Percentiles rank a stretch among this genome's conserved stretches.
phyloP scores from a whole-genome alignment of 2,329 filamentous ascomycete genomes.

The Hypoxylon sp. region DNA sequence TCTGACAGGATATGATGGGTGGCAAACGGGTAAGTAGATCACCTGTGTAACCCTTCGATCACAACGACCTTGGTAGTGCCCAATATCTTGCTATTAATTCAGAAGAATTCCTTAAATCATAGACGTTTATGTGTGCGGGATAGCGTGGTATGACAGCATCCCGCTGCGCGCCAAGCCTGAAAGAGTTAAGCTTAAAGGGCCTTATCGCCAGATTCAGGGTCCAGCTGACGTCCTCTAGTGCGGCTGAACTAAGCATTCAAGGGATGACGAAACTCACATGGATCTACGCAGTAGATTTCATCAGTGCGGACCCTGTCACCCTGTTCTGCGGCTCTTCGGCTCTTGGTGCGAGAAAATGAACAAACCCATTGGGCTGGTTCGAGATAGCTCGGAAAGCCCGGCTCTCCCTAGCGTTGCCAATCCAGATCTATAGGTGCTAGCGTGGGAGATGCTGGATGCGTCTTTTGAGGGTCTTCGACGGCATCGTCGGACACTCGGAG shows the following conservation, averaged over 20 bases:
- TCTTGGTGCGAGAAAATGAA: slow-evolving; percentile 20
- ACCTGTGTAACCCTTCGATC: slow-evolving; percentile 23
- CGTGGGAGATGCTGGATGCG: slow-evolving; percentile 10
- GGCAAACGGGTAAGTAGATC: slow-evolving; percentile 10
- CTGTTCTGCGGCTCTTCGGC: slow-evolving; percentile 37
- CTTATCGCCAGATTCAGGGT: slow-evolving; percentile 15
- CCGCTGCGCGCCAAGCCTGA: slow-evolving; percentile 24
- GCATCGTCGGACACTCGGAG: slow-evolving; percentile 38
- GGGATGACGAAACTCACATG: slow-evolving; percentile 36
- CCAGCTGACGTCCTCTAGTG: slow-evolving; percentile 39
- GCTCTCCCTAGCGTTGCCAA: slow-evolving; percentile 22
- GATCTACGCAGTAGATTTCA: slow-evolving; percentile 34
- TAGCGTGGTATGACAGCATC: slow-evolving; percentile 38
- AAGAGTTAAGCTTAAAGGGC: slow-evolving; percentile 26
- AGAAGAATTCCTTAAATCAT: slow-evolving; percentile 27
- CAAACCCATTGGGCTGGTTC: slow-evolving; percentile 22
- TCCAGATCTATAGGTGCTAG: slow-evolving; percentile 31
- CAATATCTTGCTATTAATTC: slow-evolving; percentile 5
- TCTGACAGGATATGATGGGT: slow-evolving; percentile 12
- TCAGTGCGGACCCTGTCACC: slow-evolving; percentile 34
- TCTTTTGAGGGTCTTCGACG: slow-evolving; percentile 20
- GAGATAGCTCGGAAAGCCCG: slow-evolving; percentile 29
- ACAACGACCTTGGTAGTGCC: background rate
- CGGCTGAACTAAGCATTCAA: slow-evolving; percentile 35
- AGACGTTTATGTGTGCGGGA: slow-evolving; percentile 10